Evolutionary conservation across 106 monocot genomes (phyloP).

Genomic region (Amphibolis antarctica): DNA sequence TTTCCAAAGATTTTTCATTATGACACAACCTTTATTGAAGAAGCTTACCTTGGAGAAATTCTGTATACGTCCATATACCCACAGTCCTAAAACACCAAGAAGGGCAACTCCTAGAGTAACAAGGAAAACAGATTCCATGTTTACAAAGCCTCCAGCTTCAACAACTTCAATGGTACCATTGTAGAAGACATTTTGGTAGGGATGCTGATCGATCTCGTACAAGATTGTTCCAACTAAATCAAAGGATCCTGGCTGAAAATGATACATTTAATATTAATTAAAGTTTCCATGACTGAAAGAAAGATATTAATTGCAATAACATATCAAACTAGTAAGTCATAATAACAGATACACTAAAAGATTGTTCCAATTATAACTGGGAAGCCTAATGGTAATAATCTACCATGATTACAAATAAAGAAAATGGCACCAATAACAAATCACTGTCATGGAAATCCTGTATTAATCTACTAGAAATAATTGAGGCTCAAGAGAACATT

Average conservation of each 20-base stretch:
- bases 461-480: too few relatives aligned
- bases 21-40: background rate
- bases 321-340: background rate
- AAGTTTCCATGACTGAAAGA: background rate
- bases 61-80: constrained; percentile 84
- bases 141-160: constrained; percentile 82
- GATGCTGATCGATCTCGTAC: constrained; percentile 91
- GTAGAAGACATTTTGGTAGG: constrained; percentile 73
- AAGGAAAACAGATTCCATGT: constrained; percentile 88
- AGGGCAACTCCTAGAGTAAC: constrained; percentile 66
- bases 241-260: constrained; percentile 72
- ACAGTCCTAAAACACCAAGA: constrained; percentile 56
- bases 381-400: constrained; percentile 20
- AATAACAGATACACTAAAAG: constrained; percentile 82
- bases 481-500: too few relatives aligned
- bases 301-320: too few relatives aligned
- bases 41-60: constrained; percentile 67
- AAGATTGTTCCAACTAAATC: constrained; percentile 90
- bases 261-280: background rate
- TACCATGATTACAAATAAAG: too few relatives aligned
- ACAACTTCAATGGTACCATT: constrained; percentile 94
- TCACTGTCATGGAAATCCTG: too few relatives aligned
- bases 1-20: background rate
- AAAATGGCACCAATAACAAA: too few relatives aligned
- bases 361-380: constrained; percentile 91